These are phyloP conservation scores for Colletotrichum incanum DNA, from an alignment of 2,329 filamentous ascomycete species.

Conservation along the genomic window DNA sequence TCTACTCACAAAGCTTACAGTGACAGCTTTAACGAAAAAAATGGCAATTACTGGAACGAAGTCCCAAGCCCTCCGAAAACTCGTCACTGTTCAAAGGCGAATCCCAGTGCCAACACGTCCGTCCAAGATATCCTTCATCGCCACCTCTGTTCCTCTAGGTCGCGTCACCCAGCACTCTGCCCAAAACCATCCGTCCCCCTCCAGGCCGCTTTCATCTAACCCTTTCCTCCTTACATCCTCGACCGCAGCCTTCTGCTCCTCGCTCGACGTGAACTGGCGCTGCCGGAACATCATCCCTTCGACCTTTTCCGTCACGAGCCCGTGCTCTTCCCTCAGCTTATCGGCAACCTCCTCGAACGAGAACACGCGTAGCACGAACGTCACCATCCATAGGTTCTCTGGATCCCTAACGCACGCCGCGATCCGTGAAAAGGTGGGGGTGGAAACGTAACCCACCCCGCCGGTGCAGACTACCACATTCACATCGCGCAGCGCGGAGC, in stretches of 20 bases:
- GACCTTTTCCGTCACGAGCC: slow-evolving; percentile 23
- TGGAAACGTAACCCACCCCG: slow-evolving; percentile 26
- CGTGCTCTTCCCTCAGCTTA: neutral
- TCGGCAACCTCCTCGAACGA: slow-evolving; percentile 17
- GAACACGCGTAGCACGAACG: slow-evolving; percentile 31
- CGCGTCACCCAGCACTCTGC: slow-evolving; percentile 31
- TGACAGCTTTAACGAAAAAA: no score
- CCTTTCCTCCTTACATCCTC: slow-evolving; percentile 14
- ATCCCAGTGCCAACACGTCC: neutral
- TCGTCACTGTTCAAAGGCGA: neutral
- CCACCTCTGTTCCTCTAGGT: neutral
- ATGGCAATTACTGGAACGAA: no score
- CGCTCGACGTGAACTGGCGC: slow-evolving; percentile 16
- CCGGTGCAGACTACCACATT: slow-evolving; percentile 28
- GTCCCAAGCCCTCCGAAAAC: neutral
- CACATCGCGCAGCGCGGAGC: neutral
- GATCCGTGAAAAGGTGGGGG: slow-evolving; percentile 1
- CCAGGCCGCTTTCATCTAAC: neutral
- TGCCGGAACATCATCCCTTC: slow-evolving; percentile 15
- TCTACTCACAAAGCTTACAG: no score
- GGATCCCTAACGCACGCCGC: neutral
- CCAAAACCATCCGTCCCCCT: slow-evolving; percentile 31
- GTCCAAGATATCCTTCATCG: neutral
- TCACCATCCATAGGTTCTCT: slow-evolving; percentile 22
- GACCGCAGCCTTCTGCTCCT: slow-evolving; percentile 24